Conservation (phyloP, 768 basidiomycete species). For the Peribolospora baueri region DNA sequence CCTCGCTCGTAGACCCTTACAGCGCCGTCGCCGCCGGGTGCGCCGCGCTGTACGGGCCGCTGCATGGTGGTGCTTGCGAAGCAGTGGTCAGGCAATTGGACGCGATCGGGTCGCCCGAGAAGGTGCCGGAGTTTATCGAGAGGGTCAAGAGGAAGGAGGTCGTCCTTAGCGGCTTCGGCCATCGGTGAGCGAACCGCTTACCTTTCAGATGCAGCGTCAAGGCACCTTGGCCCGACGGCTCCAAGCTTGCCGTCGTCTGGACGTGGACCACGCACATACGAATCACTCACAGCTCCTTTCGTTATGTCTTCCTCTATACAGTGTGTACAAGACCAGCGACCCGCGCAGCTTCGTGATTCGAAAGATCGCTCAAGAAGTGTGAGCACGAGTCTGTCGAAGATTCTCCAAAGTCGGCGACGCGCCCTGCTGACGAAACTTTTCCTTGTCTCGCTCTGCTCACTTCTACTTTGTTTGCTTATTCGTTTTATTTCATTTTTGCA, state of each 20-base stretch:
- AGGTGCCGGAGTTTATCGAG: conserved; percentile 34
- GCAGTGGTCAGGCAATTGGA: conserved; percentile 79
- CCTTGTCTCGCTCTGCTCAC: not conserved
- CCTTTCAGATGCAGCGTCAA: not conserved
- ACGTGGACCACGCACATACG: too few species aligned
- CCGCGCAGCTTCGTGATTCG: conserved; percentile 76
- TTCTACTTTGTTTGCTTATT: conserved; percentile 2
- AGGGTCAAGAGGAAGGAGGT: conserved; percentile 70
- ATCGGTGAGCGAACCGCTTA: conserved; percentile 29
- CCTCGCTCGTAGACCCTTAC: conserved; percentile 74
- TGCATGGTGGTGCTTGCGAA: conserved; percentile 27
- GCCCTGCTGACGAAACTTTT: too few species aligned
- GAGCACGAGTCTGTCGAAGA: conserved; percentile 12
- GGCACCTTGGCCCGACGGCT: too few species aligned
- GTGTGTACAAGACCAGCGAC: conserved; percentile 59
- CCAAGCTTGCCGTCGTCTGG: too few species aligned
- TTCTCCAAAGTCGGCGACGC: too few species aligned
- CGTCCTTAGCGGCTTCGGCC: conserved; percentile 73
- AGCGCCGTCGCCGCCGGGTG: conserved; percentile 67
- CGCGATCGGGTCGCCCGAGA: conserved; percentile 49
- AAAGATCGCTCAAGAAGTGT: conserved; percentile 71
- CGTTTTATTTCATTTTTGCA: conserved; percentile 1
- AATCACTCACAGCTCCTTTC: too few species aligned
- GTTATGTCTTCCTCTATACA: conserved; percentile 8
- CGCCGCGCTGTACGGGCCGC: conserved; percentile 44